Evolutionary conservation across 345 rosid genomes (phyloP), one percentile per base, ranked within the genome.

Genomic region (Dimocarpus longan): DNA sequence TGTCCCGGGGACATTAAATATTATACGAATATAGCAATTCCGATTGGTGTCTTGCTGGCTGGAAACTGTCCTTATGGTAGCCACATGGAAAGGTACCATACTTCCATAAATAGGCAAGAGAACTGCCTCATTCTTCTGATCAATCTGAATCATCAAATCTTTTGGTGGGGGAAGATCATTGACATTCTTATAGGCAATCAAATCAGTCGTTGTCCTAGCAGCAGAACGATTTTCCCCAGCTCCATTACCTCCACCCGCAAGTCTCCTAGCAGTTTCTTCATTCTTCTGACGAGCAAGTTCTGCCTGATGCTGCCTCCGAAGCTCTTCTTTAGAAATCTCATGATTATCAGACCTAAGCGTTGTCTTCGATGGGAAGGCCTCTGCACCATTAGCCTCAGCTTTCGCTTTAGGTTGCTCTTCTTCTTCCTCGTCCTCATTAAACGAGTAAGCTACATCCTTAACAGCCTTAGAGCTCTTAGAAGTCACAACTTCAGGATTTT

Each of bases 281-380:
- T 94, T 96, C 85, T 96, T 94, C 88, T 92, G 96, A 37, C 95
- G 97, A 13, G 99, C 99, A 79, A 96, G 92, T 81, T 96, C 99
- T 26, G 97, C 97, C 84, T 96, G 99, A 75, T 96, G 99, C 97
- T 91, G 99, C 86, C 97, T 90, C 78, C 99, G 85, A 3, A 89
- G 86, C 90, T 96, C 99, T 79, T 96, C 98, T 84, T 94, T 96
- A 4, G 98, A 92, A 70, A 93, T 88, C 80, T 90, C 99, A 28
- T 90, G 91, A 80, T 94, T 87, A 86, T 92, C 98, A 70, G 98
- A 96, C 79, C 99, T 89, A 18, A 94, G 95, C 10, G 92, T 85
- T 73, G 98, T 87, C 90, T 94, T 96, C 42, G 94, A 88, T 62
- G 84, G 78, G 70, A 82, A 71, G 43, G 82, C 71, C 1, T 89